These are phyloP conservation scores for Aurinia saxatilis DNA, from an alignment of 345 rosid species.

Conservation along the genomic window DNA sequence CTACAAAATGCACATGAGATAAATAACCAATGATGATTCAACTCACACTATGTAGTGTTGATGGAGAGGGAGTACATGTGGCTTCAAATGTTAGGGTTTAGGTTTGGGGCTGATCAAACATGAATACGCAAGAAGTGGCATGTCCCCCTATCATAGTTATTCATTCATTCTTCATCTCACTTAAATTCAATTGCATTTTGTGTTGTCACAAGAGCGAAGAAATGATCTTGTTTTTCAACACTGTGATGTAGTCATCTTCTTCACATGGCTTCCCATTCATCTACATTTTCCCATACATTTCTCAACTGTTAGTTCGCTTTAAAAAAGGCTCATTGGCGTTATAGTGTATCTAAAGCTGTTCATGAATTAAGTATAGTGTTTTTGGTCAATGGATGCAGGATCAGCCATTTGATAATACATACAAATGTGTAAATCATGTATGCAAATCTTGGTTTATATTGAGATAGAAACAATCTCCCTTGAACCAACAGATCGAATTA, in stretches of 20 bases:
- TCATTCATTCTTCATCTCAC: not conserved
- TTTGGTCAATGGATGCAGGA: not conserved
- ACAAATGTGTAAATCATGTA: not conserved
- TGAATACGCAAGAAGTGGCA: not conserved
- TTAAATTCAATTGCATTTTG: not conserved
- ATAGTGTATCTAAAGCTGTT: not conserved
- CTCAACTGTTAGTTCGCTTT: not conserved
- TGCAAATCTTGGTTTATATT: not conserved
- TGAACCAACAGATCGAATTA: not conserved
- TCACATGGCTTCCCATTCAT: slow-evolving; percentile 20
- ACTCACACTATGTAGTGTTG: too few relatives aligned
- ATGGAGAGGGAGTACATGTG: not conserved
- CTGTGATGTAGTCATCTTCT: slow-evolving; percentile 26
- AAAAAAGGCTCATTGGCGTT: not conserved
- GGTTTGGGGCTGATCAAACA: not conserved
- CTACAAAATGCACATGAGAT: not conserved
- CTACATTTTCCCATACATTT: slow-evolving; percentile 14
- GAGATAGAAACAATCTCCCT: not conserved
- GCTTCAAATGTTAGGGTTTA: not conserved
- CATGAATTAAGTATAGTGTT: not conserved
- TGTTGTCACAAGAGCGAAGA: slow-evolving; percentile 11
- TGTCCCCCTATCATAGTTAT: not conserved
- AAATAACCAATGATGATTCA: too few relatives aligned
- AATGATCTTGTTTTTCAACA: slow-evolving; percentile 25
- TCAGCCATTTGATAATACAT: not conserved